phyloP scores from a whole-genome alignment of 1,284 basidiomycete genomes.

The Papiliotrema fonsecae region DNA sequence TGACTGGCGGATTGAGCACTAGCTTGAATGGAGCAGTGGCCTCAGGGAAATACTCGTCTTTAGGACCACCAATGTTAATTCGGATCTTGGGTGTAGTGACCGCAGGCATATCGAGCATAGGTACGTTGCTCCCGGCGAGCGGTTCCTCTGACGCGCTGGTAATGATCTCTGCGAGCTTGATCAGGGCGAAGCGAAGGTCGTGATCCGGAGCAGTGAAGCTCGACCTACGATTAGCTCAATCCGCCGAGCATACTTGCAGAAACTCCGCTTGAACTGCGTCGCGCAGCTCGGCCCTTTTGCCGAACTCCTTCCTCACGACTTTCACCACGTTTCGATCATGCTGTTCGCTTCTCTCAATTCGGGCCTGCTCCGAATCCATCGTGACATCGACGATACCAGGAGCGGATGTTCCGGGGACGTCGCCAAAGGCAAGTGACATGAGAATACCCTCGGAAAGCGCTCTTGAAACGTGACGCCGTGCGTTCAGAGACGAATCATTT shows the following conservation, averaged over 20 bases:
- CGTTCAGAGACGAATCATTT: constrained; percentile 72
- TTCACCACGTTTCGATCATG: constrained; percentile 58
- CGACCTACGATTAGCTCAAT: constrained; percentile 14
- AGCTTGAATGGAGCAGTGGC: constrained; percentile 12
- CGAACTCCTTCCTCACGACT: constrained; percentile 78
- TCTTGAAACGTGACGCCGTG: constrained; percentile 81
- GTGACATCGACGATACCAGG: constrained; percentile 33
- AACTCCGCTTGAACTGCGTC: constrained; percentile 47
- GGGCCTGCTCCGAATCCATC: constrained; percentile 18
- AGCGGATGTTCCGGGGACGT: constrained; percentile 56
- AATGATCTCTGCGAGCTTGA: constrained; percentile 88
- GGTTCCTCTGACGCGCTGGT: too few species aligned
- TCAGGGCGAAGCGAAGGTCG: constrained; percentile 82
- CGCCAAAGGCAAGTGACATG: constrained; percentile 80
- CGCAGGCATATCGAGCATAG: constrained; percentile 58
- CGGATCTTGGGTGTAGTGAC: constrained; percentile 39
- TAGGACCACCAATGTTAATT: constrained; percentile 18
- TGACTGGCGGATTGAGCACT: constrained; percentile 46
- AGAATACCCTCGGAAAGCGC: constrained; percentile 82
- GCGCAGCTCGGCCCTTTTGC: constrained; percentile 67
- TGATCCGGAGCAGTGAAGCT: constrained; percentile 59
- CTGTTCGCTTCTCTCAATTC: constrained; percentile 21
- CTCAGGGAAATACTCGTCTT: constrained; percentile 29
- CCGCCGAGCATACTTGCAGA: constrained; percentile 17
- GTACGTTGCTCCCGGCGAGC: too few species aligned